These are phyloP conservation scores for Hirsutella minnesotensis DNA, from an alignment of 2,329 filamentous ascomycete species.

Conservation along the genomic window DNA sequence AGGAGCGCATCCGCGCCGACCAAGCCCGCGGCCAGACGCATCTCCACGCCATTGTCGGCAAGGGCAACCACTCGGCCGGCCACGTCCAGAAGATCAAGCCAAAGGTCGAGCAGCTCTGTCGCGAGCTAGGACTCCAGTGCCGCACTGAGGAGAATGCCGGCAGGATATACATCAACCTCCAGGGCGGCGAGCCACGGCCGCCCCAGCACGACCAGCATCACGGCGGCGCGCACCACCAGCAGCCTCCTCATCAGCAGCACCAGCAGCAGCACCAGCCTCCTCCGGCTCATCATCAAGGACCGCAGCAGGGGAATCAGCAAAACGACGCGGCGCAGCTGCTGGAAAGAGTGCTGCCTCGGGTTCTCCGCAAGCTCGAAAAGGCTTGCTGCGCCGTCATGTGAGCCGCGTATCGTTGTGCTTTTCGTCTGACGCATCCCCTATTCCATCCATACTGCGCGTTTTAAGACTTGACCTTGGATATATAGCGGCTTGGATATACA, in stretches of 20 bases:
- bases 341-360: slow-evolving; percentile 45
- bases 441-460: no score
- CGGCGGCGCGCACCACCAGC: slow-evolving; percentile 12
- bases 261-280: slow-evolving; percentile 4
- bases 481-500: no score
- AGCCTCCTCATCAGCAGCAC: slow-evolving; percentile 14
- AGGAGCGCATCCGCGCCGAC: slow-evolving; percentile 72
- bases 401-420: no score
- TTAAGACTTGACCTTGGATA: no score
- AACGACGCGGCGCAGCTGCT: slow-evolving; percentile 48
- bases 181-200: slow-evolving; percentile 52
- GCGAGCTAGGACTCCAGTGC: slow-evolving; percentile 71
- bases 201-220: slow-evolving; percentile 30
- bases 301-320: slow-evolving; percentile 27
- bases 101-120: slow-evolving; percentile 79
- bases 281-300: slow-evolving; percentile 17
- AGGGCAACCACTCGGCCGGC: slow-evolving; percentile 73
- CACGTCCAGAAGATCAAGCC: slow-evolving; percentile 93
- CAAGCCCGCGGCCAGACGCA: slow-evolving; percentile 63
- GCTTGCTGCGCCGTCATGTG: slow-evolving; percentile 68
- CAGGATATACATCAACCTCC: slow-evolving; percentile 76
- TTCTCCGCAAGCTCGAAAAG: slow-evolving; percentile 54
- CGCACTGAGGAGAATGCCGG: slow-evolving; percentile 82
- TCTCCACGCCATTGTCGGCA: slow-evolving; percentile 91
- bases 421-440: no score